These are phyloP conservation scores for Amaranthus cruentus DNA, from an alignment of 148 eudicot species.

Conservation along the genomic window DNA sequence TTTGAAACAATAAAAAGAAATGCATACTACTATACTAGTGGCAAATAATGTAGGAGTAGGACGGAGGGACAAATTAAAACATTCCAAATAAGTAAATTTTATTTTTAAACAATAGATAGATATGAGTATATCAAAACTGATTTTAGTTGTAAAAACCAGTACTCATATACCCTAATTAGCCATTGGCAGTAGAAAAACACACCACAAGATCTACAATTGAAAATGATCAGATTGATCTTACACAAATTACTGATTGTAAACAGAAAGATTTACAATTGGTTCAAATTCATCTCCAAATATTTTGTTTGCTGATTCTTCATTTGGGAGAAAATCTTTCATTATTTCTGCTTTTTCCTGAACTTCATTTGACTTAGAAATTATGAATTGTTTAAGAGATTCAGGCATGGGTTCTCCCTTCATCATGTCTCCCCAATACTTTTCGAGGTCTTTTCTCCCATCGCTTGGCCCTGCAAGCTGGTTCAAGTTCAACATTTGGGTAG, in stretches of 20 bases:
- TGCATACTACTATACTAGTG: too few relatives aligned
- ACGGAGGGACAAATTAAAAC: too few relatives aligned
- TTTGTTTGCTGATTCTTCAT: conserved; percentile 2
- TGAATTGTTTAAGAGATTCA: not conserved
- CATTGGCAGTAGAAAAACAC: too few relatives aligned
- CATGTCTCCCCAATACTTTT: not conserved
- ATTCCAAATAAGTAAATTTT: too few relatives aligned
- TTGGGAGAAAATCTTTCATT: not conserved
- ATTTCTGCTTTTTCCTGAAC: not conserved
- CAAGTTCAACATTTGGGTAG: not conserved
- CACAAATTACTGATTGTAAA: not conserved
- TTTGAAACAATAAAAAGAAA: too few relatives aligned
- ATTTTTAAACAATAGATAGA: too few relatives aligned
- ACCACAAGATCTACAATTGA: too few relatives aligned
- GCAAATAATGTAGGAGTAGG: too few relatives aligned
- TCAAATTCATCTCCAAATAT: conserved; percentile 5
- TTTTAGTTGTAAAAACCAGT: too few relatives aligned
- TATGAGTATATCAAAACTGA: too few relatives aligned
- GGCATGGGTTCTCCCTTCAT: conserved; percentile 14
- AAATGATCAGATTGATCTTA: too few relatives aligned
- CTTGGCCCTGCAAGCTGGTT: not conserved
- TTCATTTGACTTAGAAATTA: not conserved
- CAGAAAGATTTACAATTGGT: conserved; percentile 3
- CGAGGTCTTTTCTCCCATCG: not conserved
- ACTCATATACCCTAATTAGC: too few relatives aligned